Base-by-base conservation (phyloP, 1,284 basidiomycete genomes). In the Thelephora terrestris region DNA sequence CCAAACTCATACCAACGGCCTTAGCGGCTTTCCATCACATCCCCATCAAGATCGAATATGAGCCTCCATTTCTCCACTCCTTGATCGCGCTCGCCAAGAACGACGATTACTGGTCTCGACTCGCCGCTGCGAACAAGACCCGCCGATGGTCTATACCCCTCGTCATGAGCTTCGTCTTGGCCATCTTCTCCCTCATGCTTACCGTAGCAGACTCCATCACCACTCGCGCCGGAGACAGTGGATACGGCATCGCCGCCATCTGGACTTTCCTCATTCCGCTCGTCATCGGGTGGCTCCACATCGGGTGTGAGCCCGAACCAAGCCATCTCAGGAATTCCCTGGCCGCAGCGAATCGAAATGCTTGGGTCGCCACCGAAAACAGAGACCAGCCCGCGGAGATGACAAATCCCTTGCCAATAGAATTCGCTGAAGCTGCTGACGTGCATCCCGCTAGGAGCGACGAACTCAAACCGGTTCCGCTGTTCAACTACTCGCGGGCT, bases 271-370 rank as follows among this genome's bases (percentile, higher is more conserved):
- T 42, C 12, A 14, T 42, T 42, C 39, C 39, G 14, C 2, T 42
- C 21, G 39, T 42, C 5, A 18, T 25, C 21, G 39, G 39, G 18
- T 42, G 39, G 39, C 25, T 42, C 2, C 39, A 42, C 21, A n/a
- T 42, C 1, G 39, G 39, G 7, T 42, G n/a, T 18, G n/a, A 42
- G 25, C 39, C 39, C 12, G 39, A 42, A n/a, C n/a, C 39, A 9
- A 10, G n/a, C 16, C 39, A 42, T 25, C 25, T 42, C 21, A 14
- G n/a, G 10, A 18, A 42, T 7, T 14, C 39, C 5, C 25, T 42
- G 39, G 17, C 17, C 5, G 39, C 17, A 17, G 0, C 67, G 39
- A 42, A 42, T n/a, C 25, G 14, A 12, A 42, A 20, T 14, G 39
- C 39, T 18, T 25, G 17, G 20, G 39, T 42, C 21, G 39, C 39